phyloP scores from a whole-genome alignment of 805 yeast genomes.

The Ogataea thermomethanolica region DNA sequence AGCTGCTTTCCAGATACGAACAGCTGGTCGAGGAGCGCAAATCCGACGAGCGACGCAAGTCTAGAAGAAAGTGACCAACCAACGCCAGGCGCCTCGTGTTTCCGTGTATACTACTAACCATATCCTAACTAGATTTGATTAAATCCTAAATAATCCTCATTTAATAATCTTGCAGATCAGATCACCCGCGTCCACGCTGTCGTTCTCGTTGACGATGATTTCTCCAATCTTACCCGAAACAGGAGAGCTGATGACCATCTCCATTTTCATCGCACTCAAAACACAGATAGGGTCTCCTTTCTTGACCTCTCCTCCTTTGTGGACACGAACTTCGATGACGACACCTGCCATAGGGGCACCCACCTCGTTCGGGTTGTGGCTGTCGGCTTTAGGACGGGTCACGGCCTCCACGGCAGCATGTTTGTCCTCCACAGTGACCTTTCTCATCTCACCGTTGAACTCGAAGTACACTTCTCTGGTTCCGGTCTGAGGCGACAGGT shows the following conservation, averaged over 20 bases:
- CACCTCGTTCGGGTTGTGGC: conserved; percentile 82
- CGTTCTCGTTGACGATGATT: conserved; percentile 80
- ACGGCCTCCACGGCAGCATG: conserved; percentile 80
- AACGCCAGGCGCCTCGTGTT: too few species aligned
- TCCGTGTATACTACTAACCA: too few species aligned
- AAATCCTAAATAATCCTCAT: conserved; percentile 1
- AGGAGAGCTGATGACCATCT: conserved; percentile 95
- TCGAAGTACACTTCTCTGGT: conserved; percentile 95
- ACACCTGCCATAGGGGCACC: conserved; percentile 99
- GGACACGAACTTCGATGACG: conserved; percentile 88
- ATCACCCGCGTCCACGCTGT: conserved; percentile 93
- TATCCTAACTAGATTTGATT: background rate
- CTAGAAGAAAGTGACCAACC: conserved; percentile 1
- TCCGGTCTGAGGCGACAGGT: conserved; percentile 79
- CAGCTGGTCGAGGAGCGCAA: conserved; percentile 7
- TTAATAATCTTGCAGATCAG: conserved; percentile 61
- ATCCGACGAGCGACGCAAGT: conserved; percentile 15
- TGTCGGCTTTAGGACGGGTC: conserved; percentile 86
- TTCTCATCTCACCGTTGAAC: conserved; percentile 97
- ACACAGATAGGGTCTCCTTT: conserved; percentile 96
- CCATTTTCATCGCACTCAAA: conserved; percentile 98
- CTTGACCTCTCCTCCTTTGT: conserved; percentile 83
- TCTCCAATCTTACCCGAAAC: conserved; percentile 80
- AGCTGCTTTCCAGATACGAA: conserved; percentile 25
- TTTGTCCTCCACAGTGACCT: conserved; percentile 87